Evolutionary conservation across 1,139 yeast species (phyloP).

Genomic region (Yamadazyma sp.): DNA sequence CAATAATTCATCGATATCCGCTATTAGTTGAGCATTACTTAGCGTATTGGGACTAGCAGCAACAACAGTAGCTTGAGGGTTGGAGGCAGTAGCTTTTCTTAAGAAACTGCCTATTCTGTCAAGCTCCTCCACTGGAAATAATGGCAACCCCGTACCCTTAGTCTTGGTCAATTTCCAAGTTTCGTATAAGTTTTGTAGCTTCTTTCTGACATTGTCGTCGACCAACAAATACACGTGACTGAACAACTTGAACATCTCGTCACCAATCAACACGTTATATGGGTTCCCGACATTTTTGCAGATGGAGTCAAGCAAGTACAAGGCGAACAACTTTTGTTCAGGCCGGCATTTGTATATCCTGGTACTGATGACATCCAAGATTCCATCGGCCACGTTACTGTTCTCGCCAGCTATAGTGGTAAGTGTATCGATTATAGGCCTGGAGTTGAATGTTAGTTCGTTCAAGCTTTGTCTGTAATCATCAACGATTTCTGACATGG

Average conservation of each 20-base stretch:
- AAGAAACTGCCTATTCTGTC: constrained; percentile 74
- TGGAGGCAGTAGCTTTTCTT: constrained; percentile 30
- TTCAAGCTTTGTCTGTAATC: constrained; percentile 69
- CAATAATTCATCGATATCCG: constrained; percentile 44
- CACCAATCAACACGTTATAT: constrained; percentile 72
- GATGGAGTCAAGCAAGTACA: constrained; percentile 88
- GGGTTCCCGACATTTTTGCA: constrained; percentile 91
- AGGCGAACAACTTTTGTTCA: constrained; percentile 75
- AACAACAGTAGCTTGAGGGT: background rate
- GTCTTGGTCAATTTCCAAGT: constrained; percentile 73
- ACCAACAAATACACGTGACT: constrained; percentile 77
- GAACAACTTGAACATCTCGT: constrained; percentile 64
- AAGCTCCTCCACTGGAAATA: constrained; percentile 72
- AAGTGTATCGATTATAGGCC: constrained; percentile 82
- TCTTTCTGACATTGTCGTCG: constrained; percentile 65
- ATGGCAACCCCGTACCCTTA: constrained; percentile 60
- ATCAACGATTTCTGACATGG: constrained; percentile 27
- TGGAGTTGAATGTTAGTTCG: constrained; percentile 83
- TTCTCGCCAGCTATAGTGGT: constrained; percentile 91
- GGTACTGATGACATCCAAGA: constrained; percentile 68
- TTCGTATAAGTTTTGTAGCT: constrained; percentile 72
- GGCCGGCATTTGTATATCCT: constrained; percentile 62
- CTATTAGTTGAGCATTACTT: constrained; percentile 34
- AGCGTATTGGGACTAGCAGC: constrained; percentile 8
- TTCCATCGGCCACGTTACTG: constrained; percentile 70